A percentile compares a stretch with the other conserved stretches of the same genome.
Evolutionary conservation across 2,329 filamentous ascomycete species (phyloP).

Genomic region (Phoma sp.): DNA sequence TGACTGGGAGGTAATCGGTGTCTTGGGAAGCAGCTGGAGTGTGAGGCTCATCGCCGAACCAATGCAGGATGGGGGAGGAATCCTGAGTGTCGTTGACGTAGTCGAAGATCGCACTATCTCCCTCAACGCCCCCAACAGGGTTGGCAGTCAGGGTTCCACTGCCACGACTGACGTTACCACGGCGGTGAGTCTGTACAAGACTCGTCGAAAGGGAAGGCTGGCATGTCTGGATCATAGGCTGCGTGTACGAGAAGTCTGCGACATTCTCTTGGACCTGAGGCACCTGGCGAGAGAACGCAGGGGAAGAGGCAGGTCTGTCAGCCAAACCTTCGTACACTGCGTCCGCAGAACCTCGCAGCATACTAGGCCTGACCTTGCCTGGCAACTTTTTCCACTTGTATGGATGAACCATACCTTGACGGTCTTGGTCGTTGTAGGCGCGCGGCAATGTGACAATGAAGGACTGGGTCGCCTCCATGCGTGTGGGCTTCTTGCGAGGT

Average conservation of each 20-base stretch:
- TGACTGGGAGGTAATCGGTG: not conserved
- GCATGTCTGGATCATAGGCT: not conserved
- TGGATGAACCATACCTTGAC: conserved; percentile 5
- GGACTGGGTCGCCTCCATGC: conserved; percentile 13
- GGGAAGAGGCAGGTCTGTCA: not conserved
- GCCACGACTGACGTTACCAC: not conserved
- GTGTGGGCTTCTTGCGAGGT: conserved; percentile 15
- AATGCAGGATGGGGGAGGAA: no score
- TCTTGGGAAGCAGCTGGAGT: not conserved
- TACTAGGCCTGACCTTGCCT: not conserved
- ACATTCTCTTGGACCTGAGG: not conserved
- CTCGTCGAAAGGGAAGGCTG: not conserved
- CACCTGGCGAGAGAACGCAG: not conserved
- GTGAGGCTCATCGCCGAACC: not conserved
- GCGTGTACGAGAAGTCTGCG: not conserved
- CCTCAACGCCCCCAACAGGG: not conserved
- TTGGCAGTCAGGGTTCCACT: not conserved
- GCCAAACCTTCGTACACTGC: not conserved
- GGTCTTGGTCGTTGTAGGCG: not conserved
- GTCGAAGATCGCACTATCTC: not conserved
- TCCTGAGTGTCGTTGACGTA: not conserved
- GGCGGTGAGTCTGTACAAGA: not conserved
- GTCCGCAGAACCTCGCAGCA: conserved; percentile 1
- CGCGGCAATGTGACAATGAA: conserved; percentile 13
- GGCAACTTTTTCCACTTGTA: conserved; percentile 11